Conservation (phyloP, 371 early-diverging fungal genomes). For the Mortierella sp. region DNA sequence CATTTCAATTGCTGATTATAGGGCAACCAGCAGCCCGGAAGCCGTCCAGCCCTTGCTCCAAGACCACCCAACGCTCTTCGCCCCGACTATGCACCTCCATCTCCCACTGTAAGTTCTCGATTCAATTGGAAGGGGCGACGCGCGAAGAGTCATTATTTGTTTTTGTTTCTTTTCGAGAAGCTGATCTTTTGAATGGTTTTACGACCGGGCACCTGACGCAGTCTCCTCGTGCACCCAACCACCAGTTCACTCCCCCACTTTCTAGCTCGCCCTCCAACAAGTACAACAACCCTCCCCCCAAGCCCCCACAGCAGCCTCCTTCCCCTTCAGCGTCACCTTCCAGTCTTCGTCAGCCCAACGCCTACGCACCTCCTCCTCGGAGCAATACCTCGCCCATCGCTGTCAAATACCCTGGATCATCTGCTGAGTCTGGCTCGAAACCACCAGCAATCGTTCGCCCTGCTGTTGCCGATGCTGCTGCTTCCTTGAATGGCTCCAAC, state of each 20-base stretch:
- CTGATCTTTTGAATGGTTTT: conserved; percentile 6
- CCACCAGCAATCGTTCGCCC: conserved; percentile 36
- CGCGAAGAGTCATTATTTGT: background rate
- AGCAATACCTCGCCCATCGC: conserved; percentile 24
- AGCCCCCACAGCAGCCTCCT: conserved; percentile 30
- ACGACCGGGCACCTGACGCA: conserved; percentile 10
- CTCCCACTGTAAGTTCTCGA: conserved; percentile 39
- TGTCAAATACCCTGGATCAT: conserved; percentile 3
- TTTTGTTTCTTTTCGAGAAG: background rate
- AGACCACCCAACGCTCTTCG: conserved; percentile 47
- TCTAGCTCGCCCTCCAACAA: conserved; percentile 45
- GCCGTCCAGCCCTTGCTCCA: conserved; percentile 38
- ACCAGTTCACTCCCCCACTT: conserved; percentile 38
- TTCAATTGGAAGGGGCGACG: background rate
- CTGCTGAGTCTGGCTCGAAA: conserved; percentile 13
- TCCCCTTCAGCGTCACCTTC: conserved; percentile 30
- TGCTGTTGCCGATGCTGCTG: conserved; percentile 42
- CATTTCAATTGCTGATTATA: background rate
- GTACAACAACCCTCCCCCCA: conserved; percentile 27
- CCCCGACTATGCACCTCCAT: conserved; percentile 46
- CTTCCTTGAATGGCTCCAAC: conserved; percentile 46
- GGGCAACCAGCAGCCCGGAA: conserved; percentile 43
- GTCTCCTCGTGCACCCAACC: conserved; percentile 32
- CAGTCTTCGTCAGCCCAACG: conserved; percentile 37
- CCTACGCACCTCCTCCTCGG: conserved; percentile 37